Evolutionary conservation across 306 rosid genomes (phyloP), one percentile per base, ranked within the genome.

Genomic region (Mimosa bimucronata): DNA sequence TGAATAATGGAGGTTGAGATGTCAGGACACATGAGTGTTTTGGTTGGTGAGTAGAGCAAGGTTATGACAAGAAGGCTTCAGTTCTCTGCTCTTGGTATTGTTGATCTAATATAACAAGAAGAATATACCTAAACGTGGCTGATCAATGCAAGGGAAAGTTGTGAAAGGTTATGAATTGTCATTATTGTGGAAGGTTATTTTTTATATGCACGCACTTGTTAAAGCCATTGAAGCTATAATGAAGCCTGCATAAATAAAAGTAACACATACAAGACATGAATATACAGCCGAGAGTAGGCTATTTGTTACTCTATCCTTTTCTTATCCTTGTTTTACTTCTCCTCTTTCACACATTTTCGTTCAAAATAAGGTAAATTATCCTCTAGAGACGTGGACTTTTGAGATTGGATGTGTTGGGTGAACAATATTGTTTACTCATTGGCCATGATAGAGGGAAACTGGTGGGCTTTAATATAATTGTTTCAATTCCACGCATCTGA

Each of bases 321-420:
- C 15, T 66, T 66, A 16, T 37, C 15, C 29, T n/a, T 19, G 16
- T 61, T 61, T 61, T 38, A 15, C 23, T 48, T 37, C 25, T 38
- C 37, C 31, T n/a, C 26, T 30, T 34, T 18, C 15, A 1, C 11
- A 62, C 34, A 4, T 48, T 64, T 81, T 80, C 28, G 19, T 81
- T 71, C 55, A 68, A 18, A 66, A 85, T 14, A 77, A 68, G 53
- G 70, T 60, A 62, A 14, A 46, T 9, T 41, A 7, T 74, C 37
- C 25, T 11, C 15, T 12, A 21, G 58, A 55, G 74, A 48, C 75
- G 44, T 38, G 79, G 58, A 71, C 40, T 38, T 38, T 67, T 76
- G 48, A 41, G 84, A 76, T 87, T 77, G 68, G 87, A 82, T 82
- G 65, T 81, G 85, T 77, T 85, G 73, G 87, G 80, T 85, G 87